phyloP scores from a whole-genome alignment of 768 basidiomycete species.

The Trametes coccinea region DNA sequence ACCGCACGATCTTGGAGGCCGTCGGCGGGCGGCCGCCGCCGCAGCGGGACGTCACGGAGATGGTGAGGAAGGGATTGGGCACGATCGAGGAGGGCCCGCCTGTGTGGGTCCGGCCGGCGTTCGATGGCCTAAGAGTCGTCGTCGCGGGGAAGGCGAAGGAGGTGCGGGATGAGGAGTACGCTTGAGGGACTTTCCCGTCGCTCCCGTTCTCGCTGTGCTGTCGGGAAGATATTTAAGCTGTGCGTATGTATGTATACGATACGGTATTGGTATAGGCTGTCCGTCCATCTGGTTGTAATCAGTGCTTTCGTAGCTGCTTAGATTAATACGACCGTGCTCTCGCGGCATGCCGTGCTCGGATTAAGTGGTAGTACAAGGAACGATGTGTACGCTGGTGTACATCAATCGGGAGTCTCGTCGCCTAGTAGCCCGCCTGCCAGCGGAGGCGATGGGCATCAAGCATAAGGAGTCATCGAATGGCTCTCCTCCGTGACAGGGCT shows the following conservation, averaged over 20 bases:
- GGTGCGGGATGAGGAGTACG: constrained; percentile 57
- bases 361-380: too few relatives aligned
- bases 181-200: constrained; percentile 12
- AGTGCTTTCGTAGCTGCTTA: background rate
- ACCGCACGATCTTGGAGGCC: constrained; percentile 59
- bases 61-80: constrained; percentile 44
- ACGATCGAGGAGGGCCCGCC: constrained; percentile 48
- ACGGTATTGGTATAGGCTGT: background rate
- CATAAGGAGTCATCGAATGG: too few relatives aligned
- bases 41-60: constrained; percentile 31
- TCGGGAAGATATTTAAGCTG: background rate
- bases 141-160: constrained; percentile 39
- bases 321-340: too few relatives aligned
- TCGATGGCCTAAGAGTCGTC: constrained; percentile 68
- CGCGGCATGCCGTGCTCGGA: too few relatives aligned
- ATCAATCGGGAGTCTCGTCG: too few relatives aligned
- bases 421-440: too few relatives aligned
- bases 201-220: background rate
- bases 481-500: too few relatives aligned
- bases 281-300: too few relatives aligned
- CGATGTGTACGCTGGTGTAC: too few relatives aligned
- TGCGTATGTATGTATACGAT: background rate
- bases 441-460: too few relatives aligned
- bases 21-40: constrained; percentile 38
- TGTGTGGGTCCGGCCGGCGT: constrained; percentile 70